Percentiles rank a stretch among this genome's conserved stretches.
These are phyloP conservation scores for Ammopiptanthus mongolicus DNA, from an alignment of 306 rosid genomes.

Conservation along the genomic window DNA sequence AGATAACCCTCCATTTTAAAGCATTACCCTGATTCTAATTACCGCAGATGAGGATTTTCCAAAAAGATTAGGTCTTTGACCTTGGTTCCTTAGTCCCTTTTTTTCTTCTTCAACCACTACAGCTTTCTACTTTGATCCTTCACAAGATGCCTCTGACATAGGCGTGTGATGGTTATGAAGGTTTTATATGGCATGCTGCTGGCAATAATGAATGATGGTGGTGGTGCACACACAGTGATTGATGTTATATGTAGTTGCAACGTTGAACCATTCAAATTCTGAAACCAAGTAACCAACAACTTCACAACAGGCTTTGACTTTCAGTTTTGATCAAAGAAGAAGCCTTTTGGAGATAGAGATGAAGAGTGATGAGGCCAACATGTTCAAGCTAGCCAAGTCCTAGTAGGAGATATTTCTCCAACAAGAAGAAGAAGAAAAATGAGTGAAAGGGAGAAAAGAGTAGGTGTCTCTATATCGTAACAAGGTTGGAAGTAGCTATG, in stretches of 20 bases:
- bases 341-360: background rate
- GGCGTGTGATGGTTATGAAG: background rate
- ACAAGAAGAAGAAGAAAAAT: constrained; percentile 9
- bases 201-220: background rate
- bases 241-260: background rate
- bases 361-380: constrained; percentile 14
- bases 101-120: background rate
- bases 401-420: background rate
- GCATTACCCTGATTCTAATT: background rate
- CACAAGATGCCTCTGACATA: background rate
- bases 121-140: background rate
- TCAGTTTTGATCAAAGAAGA: constrained; percentile 21
- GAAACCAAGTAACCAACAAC: background rate
- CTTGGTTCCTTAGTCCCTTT: background rate
- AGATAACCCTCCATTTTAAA: background rate
- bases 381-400: background rate
- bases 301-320: constrained; percentile 21
- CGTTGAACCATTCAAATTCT: constrained; percentile 18
- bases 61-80: background rate
- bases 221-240: background rate
- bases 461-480: background rate
- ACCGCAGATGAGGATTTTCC: constrained; percentile 1
- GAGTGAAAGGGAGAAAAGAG: background rate
- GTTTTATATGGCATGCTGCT: background rate
- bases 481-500: constrained; percentile 33